A percentile compares a stretch with the other conserved stretches of the same genome.
Evolutionary conservation across 2,329 filamentous ascomycete genomes (phyloP).

Genomic region (Phaeomoniella chlamydospora): DNA sequence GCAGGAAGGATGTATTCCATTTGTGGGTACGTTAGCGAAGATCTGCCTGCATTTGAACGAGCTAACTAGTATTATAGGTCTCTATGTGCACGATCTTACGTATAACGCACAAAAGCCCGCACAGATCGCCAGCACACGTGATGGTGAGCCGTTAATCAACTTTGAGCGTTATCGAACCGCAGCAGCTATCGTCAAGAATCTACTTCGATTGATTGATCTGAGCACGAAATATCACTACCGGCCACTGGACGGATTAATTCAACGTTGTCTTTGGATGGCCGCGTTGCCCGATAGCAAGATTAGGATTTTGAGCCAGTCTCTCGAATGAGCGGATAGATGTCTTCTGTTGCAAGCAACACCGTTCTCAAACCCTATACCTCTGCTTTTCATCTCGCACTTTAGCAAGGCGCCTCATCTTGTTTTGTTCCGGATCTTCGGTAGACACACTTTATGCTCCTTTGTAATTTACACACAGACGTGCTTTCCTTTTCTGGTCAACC

Average conservation of each 20-base stretch:
- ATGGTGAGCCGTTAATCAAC: constrained; percentile 44
- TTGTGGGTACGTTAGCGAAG: constrained; percentile 35
- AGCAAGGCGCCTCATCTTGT: too few species aligned
- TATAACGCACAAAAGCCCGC: constrained; percentile 54
- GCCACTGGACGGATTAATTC: constrained; percentile 42
- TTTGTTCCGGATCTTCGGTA: too few species aligned
- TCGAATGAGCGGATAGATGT: constrained; percentile 25
- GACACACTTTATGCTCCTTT: too few species aligned
- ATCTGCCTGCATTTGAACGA: neutral
- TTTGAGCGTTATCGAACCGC: constrained; percentile 54
- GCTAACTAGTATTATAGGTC: constrained; percentile 21
- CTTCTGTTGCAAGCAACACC: too few species aligned
- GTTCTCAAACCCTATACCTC: too few species aligned
- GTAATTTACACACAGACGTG: too few species aligned
- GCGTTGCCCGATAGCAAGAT: constrained; percentile 46
- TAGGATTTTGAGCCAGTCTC: constrained; percentile 24
- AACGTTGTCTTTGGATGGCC: constrained; percentile 50
- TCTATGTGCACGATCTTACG: constrained; percentile 53
- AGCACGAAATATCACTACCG: constrained; percentile 47
- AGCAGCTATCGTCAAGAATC: constrained; percentile 48
- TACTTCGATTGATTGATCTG: constrained; percentile 48
- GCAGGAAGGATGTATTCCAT: constrained; percentile 50
- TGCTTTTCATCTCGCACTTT: too few species aligned
- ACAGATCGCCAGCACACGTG: constrained; percentile 32
- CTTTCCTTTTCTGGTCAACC: too few species aligned